Evolutionary conservation across 164 flowering plant species (phyloP).

Genomic region (Nymphaea thermarum): DNA sequence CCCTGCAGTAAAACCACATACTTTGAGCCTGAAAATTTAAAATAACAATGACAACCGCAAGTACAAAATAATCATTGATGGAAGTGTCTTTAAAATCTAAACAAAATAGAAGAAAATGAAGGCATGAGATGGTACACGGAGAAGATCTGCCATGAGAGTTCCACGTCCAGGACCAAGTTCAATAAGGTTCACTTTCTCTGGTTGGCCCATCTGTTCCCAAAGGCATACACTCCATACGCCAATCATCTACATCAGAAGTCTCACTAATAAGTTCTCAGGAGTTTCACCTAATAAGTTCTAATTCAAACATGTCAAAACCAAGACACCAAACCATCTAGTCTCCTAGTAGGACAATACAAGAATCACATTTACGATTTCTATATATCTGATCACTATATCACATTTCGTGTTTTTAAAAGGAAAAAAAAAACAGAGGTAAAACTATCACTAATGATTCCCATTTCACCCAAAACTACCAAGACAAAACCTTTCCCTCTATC

Average conservation of each 20-base stretch:
- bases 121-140: slow-evolving; percentile 43
- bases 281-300: too few species aligned
- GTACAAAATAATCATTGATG: neutral
- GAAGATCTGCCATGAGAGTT: slow-evolving; percentile 97
- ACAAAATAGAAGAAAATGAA: neutral
- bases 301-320: too few species aligned
- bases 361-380: too few species aligned
- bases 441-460: too few species aligned
- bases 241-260: slow-evolving; percentile 42
- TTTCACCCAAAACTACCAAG: too few species aligned
- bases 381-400: too few species aligned
- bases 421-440: too few species aligned
- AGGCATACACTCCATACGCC: slow-evolving; percentile 94
- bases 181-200: slow-evolving; percentile 57
- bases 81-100: neutral
- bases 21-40: neutral
- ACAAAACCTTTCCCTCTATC: too few species aligned
- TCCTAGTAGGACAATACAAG: too few species aligned
- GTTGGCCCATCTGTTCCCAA: slow-evolving; percentile 99
- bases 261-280: neutral
- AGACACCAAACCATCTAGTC: too few species aligned
- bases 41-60: neutral
- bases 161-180: slow-evolving; percentile 99
- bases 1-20: slow-evolving; percentile 39
- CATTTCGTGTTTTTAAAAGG: too few species aligned